phyloP scores from a whole-genome alignment of 2,329 filamentous ascomycete species.

The Xylariaceae sp. region DNA sequence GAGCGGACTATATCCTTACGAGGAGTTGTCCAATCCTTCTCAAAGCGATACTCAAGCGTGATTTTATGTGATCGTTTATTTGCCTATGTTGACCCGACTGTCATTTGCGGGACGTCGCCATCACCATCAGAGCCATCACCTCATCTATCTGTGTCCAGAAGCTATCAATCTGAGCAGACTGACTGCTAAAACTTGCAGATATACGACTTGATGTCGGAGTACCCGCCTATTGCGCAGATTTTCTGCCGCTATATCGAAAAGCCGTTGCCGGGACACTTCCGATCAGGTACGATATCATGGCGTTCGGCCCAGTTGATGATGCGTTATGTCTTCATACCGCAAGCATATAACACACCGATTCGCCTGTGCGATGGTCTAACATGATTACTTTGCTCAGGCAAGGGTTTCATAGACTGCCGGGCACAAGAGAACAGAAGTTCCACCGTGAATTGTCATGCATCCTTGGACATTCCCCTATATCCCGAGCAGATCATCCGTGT shows the following conservation, averaged over 20 bases:
- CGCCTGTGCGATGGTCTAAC: not conserved
- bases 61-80: not conserved
- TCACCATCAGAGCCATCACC: not conserved
- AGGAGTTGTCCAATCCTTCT: not conserved
- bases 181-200: not conserved
- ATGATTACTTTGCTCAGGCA: conserved; percentile 5
- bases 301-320: not conserved
- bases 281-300: conserved; percentile 3
- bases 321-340: not conserved
- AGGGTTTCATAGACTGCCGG: conserved; percentile 6
- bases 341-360: not conserved
- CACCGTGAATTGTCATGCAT: not conserved
- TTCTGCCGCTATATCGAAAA: conserved; percentile 14
- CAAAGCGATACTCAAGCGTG: not conserved
- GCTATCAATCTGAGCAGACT: not conserved
- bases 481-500: conserved; percentile 14
- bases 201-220: not conserved
- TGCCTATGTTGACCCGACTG: not conserved
- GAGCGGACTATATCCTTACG: not conserved
- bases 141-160: not conserved
- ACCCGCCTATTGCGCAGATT: conserved; percentile 12
- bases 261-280: not conserved
- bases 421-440: not conserved
- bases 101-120: not conserved
- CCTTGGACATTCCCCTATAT: conserved; percentile 19